A percentile compares a stretch with the other conserved stretches of the same genome.
Evolutionary conservation across 2,329 filamentous ascomycete species (phyloP).

Genomic region (Colletotrichum agaves): DNA sequence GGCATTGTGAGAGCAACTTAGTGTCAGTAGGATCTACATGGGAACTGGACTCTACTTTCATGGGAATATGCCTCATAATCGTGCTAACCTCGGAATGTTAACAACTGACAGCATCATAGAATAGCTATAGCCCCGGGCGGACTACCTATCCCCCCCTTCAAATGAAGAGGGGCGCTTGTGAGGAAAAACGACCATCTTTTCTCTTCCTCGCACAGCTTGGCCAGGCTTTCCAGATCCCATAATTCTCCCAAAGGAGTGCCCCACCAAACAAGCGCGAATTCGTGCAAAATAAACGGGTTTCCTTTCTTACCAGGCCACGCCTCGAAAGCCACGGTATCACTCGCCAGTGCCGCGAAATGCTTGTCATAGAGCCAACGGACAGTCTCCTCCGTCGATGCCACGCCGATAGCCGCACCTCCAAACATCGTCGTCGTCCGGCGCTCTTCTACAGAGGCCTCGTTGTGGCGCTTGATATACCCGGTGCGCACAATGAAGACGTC

Average conservation of each 20-base stretch:
- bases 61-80: too few species aligned
- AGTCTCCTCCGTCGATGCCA: conserved; percentile 51
- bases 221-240: conserved; percentile 48
- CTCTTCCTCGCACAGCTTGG: conserved; percentile 63
- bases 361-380: conserved; percentile 58
- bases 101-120: neutral
- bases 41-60: too few species aligned
- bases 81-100: too few species aligned
- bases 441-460: neutral
- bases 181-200: conserved; percentile 62
- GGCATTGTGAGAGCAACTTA: too few species aligned
- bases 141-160: conserved; percentile 37
- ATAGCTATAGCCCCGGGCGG: neutral
- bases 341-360: conserved; percentile 59
- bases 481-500: neutral
- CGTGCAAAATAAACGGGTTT: conserved; percentile 48
- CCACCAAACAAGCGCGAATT: conserved; percentile 60
- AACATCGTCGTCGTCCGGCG: neutral
- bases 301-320: conserved; percentile 49
- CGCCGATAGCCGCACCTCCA: conserved; percentile 41
- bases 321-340: conserved; percentile 56
- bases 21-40: too few species aligned
- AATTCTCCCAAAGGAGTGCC: conserved; percentile 55
- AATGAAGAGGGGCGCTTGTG: conserved; percentile 58
- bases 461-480: neutral